Evolutionary conservation across 2,329 filamentous ascomycete species (phyloP).

Genomic region (Epichloe sp.): DNA sequence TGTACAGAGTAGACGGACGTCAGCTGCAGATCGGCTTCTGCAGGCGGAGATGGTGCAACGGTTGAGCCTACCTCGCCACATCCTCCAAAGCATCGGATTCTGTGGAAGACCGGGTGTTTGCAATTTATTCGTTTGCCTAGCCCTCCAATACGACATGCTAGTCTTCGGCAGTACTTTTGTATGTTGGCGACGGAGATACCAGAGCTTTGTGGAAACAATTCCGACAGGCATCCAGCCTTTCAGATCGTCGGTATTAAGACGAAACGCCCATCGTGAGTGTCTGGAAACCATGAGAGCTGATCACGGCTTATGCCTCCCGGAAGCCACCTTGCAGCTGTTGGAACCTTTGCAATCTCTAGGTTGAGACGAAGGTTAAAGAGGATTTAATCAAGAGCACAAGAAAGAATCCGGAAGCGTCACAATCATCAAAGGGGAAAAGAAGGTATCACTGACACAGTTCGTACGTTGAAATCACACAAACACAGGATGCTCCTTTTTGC

Average conservation of each 20-base stretch:
- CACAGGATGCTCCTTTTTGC: background rate
- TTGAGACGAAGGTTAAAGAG: background rate
- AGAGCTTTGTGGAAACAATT: background rate
- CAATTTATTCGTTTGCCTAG: background rate
- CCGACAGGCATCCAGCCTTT: background rate
- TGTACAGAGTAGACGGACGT: background rate
- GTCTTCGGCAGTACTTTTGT: background rate
- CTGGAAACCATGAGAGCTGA: background rate
- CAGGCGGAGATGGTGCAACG: conserved; percentile 3
- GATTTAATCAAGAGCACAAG: background rate
- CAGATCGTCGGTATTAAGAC: background rate
- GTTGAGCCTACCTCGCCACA: background rate
- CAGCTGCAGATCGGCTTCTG: conserved; percentile 3
- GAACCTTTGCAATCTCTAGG: background rate
- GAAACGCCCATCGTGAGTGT: background rate
- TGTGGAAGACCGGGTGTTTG: background rate
- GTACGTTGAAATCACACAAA: background rate
- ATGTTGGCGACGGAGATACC: background rate
- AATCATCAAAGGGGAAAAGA: background rate
- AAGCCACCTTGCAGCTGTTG: too few species aligned
- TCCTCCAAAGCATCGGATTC: background rate
- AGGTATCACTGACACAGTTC: background rate
- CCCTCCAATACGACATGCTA: background rate
- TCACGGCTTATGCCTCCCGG: background rate
- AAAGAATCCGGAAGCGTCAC: background rate